phyloP scores from a whole-genome alignment of 1,284 basidiomycete species.

The Naganishia liquefaciens region DNA sequence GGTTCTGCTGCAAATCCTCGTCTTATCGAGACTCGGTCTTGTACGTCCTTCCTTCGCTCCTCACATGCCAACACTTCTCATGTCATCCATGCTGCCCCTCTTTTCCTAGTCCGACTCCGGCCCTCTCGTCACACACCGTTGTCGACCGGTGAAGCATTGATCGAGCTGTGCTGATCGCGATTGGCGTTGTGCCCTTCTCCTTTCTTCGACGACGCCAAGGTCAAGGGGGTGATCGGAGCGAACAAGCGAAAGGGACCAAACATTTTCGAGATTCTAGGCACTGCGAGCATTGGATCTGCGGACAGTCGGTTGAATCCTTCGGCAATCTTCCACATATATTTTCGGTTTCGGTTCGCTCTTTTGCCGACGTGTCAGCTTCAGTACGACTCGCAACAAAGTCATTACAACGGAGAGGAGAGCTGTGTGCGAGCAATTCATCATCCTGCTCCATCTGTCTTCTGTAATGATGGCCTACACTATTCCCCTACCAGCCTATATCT shows the following conservation, averaged over 20 bases:
- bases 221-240: no score
- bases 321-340: slow-evolving; percentile 10
- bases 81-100: neutral
- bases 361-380: slow-evolving; percentile 14
- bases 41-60: neutral
- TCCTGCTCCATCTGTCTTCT: neutral
- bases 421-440: neutral
- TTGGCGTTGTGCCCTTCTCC: no score
- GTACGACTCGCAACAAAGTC: neutral
- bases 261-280: slow-evolving; percentile 3
- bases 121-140: neutral
- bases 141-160: no score
- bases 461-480: slow-evolving; percentile 12
- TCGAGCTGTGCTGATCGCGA: no score
- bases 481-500: slow-evolving; percentile 6
- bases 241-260: slow-evolving; percentile 12
- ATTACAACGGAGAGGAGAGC: neutral
- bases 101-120: neutral
- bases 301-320: slow-evolving; percentile 10
- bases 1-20: no score
- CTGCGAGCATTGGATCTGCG: neutral
- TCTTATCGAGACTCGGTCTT: neutral
- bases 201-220: no score
- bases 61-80: neutral
- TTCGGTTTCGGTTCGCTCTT: neutral